A percentile compares a stretch with the other conserved stretches of the same genome.
phyloP scores from a whole-genome alignment of 2,329 filamentous ascomycete genomes.

The Elsinoe batatas region DNA sequence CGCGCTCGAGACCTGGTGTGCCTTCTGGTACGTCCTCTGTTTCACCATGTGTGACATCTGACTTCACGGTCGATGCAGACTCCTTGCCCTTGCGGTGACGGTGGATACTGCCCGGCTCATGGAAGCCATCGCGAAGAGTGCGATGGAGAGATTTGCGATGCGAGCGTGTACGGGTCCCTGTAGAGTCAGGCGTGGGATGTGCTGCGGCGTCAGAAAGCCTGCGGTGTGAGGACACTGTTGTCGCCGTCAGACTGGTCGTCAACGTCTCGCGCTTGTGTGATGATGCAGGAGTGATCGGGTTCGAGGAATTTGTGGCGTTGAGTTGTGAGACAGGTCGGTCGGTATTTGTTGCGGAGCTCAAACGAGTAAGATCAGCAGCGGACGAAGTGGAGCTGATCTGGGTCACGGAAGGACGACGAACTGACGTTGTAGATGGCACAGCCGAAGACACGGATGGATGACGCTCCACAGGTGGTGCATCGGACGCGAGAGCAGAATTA shows the following conservation, averaged over 20 bases:
- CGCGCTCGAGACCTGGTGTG: constrained; percentile 60
- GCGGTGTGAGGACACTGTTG: constrained; percentile 11
- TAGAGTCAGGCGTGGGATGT: constrained; percentile 1
- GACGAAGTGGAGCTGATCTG: constrained; percentile 10
- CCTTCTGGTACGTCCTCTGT: constrained; percentile 39
- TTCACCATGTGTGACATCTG: constrained; percentile 41
- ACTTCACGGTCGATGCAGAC: constrained; percentile 47
- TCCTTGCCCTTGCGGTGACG: constrained; percentile 71
- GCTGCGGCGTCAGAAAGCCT: constrained; percentile 37
- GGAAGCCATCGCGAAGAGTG: constrained; percentile 60
- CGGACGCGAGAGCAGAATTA: constrained; percentile 23
- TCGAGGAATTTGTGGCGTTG: constrained; percentile 8
- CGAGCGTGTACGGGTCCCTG: constrained; percentile 38
- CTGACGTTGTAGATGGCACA: constrained; percentile 17
- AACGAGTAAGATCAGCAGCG: not conserved
- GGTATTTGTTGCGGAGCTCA: not conserved
- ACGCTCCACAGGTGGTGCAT: constrained; percentile 24
- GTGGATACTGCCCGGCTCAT: constrained; percentile 38
- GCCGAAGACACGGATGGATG: constrained; percentile 18
- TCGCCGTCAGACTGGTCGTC: constrained; percentile 7
- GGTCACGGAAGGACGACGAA: constrained; percentile 6
- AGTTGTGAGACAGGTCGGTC: constrained; percentile 5
- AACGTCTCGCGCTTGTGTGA: constrained; percentile 7
- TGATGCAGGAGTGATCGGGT: constrained; percentile 12
- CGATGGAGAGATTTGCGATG: constrained; percentile 81